Conservation (phyloP, 768 basidiomycete species). For the Mycena sanguinolenta region DNA sequence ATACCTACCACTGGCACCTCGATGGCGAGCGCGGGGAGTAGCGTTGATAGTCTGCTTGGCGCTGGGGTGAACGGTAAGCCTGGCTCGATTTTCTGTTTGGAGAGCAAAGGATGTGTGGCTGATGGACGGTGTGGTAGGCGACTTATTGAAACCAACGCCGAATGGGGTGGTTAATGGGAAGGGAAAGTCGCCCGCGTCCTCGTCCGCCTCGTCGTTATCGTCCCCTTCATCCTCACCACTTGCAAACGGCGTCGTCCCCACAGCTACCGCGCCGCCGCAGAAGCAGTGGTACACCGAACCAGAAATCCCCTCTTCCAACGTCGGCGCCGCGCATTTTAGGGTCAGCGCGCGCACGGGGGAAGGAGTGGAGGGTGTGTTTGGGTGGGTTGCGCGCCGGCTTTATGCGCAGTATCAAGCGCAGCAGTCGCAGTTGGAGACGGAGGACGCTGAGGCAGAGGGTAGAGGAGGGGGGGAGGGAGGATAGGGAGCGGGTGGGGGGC, state of each 20-base stretch:
- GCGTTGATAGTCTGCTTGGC: background rate
- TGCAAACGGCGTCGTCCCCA: background rate
- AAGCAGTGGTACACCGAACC: slow-evolving; percentile 34
- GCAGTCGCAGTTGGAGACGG: too few relatives aligned
- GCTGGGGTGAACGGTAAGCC: too few relatives aligned
- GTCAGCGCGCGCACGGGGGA: slow-evolving; percentile 85
- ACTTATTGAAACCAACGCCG: too few relatives aligned
- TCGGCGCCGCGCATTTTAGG: slow-evolving; percentile 77
- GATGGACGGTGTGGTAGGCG: too few relatives aligned
- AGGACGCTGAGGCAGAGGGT: too few relatives aligned
- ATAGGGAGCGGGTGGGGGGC: too few relatives aligned
- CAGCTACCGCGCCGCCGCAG: background rate
- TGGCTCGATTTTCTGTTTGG: too few relatives aligned
- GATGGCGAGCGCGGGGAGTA: slow-evolving; percentile 7
- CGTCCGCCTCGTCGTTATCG: too few relatives aligned
- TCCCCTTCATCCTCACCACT: background rate
- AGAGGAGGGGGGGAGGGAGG: too few relatives aligned
- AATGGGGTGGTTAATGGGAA: too few relatives aligned
- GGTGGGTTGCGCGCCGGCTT: slow-evolving; percentile 77
- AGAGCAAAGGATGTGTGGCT: too few relatives aligned
- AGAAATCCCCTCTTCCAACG: slow-evolving; percentile 36
- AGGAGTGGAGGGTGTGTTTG: slow-evolving; percentile 81
- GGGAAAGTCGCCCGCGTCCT: too few relatives aligned
- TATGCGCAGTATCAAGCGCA: background rate
- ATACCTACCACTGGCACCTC: slow-evolving; percentile 3